Percentiles rank a stretch among this genome's conserved stretches.
These are phyloP conservation scores for Rhynchosporium secalis DNA, from an alignment of 2,329 filamentous ascomycete species.

Conservation along the genomic window DNA sequence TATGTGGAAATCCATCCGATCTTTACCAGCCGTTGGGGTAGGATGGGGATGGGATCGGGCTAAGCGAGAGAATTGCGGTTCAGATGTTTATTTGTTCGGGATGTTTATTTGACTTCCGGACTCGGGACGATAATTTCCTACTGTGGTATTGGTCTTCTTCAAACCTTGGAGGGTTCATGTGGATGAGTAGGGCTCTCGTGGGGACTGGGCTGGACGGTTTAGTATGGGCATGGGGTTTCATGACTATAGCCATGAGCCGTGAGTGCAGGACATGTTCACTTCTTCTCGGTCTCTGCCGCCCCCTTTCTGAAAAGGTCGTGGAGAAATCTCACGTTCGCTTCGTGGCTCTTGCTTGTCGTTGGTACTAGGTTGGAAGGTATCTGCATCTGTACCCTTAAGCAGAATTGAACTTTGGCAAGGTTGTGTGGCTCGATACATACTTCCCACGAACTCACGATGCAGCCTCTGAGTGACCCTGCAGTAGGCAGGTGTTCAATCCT, in stretches of 20 bases:
- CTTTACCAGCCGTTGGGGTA: neutral
- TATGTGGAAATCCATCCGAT: too few species aligned
- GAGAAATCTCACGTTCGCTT: too few species aligned
- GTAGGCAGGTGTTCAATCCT: neutral
- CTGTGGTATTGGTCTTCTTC: neutral
- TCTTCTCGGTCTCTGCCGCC: too few species aligned
- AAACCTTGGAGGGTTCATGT: neutral
- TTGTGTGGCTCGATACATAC: neutral
- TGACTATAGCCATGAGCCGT: too few species aligned
- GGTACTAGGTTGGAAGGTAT: too few species aligned
- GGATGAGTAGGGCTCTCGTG: neutral
- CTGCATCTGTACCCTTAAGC: too few species aligned
- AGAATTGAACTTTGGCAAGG: neutral
- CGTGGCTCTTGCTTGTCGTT: too few species aligned
- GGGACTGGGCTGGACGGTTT: neutral
- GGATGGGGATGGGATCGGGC: neutral
- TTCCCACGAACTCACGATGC: too few species aligned
- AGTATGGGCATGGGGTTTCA: too few species aligned
- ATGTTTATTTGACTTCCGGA: neutral
- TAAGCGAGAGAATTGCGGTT: neutral
- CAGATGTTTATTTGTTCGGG: neutral
- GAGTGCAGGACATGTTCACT: too few species aligned
- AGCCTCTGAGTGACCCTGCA: neutral
- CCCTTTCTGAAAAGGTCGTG: too few species aligned
- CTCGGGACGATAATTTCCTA: neutral